Base-by-base conservation (phyloP, 306 rosid species). In the Vicia faba region DNA sequence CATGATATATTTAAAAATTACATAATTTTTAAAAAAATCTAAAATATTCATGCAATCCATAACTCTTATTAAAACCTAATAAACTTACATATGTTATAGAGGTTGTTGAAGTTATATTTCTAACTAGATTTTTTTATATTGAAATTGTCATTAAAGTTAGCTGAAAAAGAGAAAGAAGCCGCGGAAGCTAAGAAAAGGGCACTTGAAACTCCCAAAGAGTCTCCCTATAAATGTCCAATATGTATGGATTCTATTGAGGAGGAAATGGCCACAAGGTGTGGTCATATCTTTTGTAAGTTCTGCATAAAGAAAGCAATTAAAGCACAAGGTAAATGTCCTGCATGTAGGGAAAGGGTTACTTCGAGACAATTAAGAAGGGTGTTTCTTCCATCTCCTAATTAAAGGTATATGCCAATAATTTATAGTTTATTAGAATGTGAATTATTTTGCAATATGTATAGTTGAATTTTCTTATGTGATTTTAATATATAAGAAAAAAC, bases 221-320 rank as follows among this genome's bases (percentile, higher is more conserved):
- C 88, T 31, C 76, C 64, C 7, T 84, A 89, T 58, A 81, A 18
- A 59, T 92, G 98, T 33, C 92, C 98, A 61, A 85, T 92, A 74
- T 92, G n/a, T n/a, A n/a, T n/a, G n/a, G n/a, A n/a, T n/a, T n/a
- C n/a, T n/a, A n/a, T n/a, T n/a, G n/a, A n/a, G n/a, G n/a, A n/a
- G n/a, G n/a, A n/a, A n/a, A n/a, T n/a, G 79, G 82, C 98, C 0
- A 92, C 96, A 8, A 92, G 66, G 79, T 89, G 98, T 60, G 98
- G 98, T 55, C 98, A 92, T 82, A 92, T 92, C 45, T 92, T 92
- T 81, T 92, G 98, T 41, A 92, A 84, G 82, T 1, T 8, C 3
- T 89, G 96, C 79, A 85, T 92, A 15, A 79, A 60, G n/a, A n/a
- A 66, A 48, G 81, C 95, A 28, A 63, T 92, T 43, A 11, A 7